Evolutionary conservation across 2,329 filamentous ascomycete species (phyloP).

Genomic region (Pseudogymnoascus sp.): DNA sequence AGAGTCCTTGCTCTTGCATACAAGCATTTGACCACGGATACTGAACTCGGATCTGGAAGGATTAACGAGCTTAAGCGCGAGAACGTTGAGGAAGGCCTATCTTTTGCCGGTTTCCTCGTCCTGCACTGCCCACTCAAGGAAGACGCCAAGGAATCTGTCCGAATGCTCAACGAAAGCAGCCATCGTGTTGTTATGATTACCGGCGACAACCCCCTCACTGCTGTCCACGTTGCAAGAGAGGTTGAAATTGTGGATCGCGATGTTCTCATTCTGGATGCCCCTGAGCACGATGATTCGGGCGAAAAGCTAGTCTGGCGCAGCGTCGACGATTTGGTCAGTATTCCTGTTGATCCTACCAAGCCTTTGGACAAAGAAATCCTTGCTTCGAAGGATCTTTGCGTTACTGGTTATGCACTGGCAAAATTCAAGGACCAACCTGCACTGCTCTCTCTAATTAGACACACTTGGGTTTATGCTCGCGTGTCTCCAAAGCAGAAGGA

Average conservation of each 20-base stretch:
- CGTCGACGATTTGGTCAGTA: slow-evolving; percentile 80
- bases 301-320: slow-evolving; percentile 88
- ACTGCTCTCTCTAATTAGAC: slow-evolving; percentile 68
- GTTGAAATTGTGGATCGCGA: slow-evolving; percentile 98
- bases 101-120: slow-evolving; percentile 91
- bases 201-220: slow-evolving; percentile 93
- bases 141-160: slow-evolving; percentile 86
- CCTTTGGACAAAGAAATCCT: slow-evolving; percentile 76
- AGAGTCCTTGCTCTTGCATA: slow-evolving; percentile 90
- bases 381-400: slow-evolving; percentile 80
- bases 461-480: slow-evolving; percentile 96
- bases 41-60: slow-evolving; percentile 71
- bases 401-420: slow-evolving; percentile 86
- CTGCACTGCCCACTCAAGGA: slow-evolving; percentile 94
- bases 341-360: slow-evolving; percentile 75
- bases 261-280: slow-evolving; percentile 87
- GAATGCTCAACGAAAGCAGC: slow-evolving; percentile 97
- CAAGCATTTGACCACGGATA: slow-evolving; percentile 77
- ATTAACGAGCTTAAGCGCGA: slow-evolving; percentile 95
- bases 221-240: slow-evolving; percentile 87
- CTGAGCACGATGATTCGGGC: slow-evolving; percentile 76
- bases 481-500: slow-evolving; percentile 99
- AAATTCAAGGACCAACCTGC: slow-evolving; percentile 79
- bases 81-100: slow-evolving; percentile 74
- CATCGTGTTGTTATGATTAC: slow-evolving; percentile 99